Conservation (phyloP, 1,284 basidiomycete species). For the Ustilago crameri region DNA sequence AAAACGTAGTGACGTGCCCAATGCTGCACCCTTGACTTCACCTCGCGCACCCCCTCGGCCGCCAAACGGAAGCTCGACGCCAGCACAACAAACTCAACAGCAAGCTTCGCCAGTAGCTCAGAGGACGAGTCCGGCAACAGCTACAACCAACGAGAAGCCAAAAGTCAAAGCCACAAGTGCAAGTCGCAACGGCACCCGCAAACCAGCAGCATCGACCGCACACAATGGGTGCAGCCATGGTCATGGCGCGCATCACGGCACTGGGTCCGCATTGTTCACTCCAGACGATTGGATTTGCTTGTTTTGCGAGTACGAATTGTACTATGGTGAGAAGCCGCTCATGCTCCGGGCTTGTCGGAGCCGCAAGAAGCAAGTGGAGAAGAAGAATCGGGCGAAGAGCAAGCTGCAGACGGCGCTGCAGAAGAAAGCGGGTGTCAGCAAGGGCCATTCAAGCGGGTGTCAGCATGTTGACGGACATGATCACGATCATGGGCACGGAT, state of each 20-base stretch:
- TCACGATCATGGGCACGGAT: conserved; percentile 17
- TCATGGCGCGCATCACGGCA: conserved; percentile 11
- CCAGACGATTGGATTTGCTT: conserved; percentile 65
- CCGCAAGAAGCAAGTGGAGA: conserved; percentile 64
- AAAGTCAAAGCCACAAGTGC: conserved; percentile 8
- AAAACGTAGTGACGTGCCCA: background rate
- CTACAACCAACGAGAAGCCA: background rate
- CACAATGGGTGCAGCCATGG: conserved; percentile 21
- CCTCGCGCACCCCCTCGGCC: background rate
- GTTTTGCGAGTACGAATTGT: conserved; percentile 69
- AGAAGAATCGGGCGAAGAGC: conserved; percentile 60
- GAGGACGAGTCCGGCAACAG: background rate
- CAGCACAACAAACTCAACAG: conserved; percentile 1
- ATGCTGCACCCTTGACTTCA: background rate
- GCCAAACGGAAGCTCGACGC: conserved; percentile 5
- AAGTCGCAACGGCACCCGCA: conserved; percentile 27
- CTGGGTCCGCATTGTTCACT: conserved; percentile 43
- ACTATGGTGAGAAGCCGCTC: conserved; percentile 65
- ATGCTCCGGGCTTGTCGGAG: conserved; percentile 61
- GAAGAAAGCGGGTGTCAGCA: conserved; percentile 6
- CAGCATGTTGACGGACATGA: conserved; percentile 12
- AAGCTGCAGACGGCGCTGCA: conserved; percentile 45
- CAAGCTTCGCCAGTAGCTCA: background rate
- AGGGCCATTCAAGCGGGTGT: background rate
- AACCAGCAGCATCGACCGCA: conserved; percentile 58